These are phyloP conservation scores for Crucihimalaya himalaica DNA, from an alignment of 345 rosid species.

Conservation along the genomic window DNA sequence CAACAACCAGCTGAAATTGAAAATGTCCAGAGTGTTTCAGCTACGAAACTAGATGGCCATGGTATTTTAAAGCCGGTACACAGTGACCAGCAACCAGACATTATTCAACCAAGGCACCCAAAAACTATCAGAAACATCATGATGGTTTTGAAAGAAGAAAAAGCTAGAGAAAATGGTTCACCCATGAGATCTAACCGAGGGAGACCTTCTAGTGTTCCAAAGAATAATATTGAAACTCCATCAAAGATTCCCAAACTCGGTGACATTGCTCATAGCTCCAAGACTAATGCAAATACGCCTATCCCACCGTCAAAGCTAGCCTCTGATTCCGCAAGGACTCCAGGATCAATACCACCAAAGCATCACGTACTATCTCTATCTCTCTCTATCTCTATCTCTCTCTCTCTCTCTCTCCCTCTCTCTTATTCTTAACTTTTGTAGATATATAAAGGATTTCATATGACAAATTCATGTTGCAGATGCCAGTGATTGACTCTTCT, in stretches of 20 bases:
- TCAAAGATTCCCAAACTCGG: slow-evolving; percentile 68
- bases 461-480: slow-evolving; percentile 45
- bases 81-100: slow-evolving; percentile 50
- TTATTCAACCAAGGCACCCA: slow-evolving; percentile 66
- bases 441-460: slow-evolving; percentile 11
- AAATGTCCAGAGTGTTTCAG: slow-evolving; percentile 39
- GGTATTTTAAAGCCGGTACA: slow-evolving; percentile 47
- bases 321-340: slow-evolving; percentile 52
- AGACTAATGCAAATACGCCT: slow-evolving; percentile 51
- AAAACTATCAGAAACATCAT: slow-evolving; percentile 80
- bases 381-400: not conserved
- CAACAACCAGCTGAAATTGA: slow-evolving; percentile 53
- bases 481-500: slow-evolving; percentile 58
- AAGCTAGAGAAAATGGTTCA: slow-evolving; percentile 80
- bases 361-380: slow-evolving; percentile 60
- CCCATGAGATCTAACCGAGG: slow-evolving; percentile 71
- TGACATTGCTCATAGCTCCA: slow-evolving; percentile 51
- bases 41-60: slow-evolving; percentile 53
- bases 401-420: not conserved
- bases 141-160: slow-evolving; percentile 94
- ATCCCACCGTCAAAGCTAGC: slow-evolving; percentile 51
- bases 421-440: slow-evolving; percentile 3
- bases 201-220: slow-evolving; percentile 51
- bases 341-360: slow-evolving; percentile 60
- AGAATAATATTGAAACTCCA: slow-evolving; percentile 56